Percentiles rank a stretch among this genome's conserved stretches.
Conservation (phyloP, 306 rosid genomes). For the Trifolium pratense region DNA sequence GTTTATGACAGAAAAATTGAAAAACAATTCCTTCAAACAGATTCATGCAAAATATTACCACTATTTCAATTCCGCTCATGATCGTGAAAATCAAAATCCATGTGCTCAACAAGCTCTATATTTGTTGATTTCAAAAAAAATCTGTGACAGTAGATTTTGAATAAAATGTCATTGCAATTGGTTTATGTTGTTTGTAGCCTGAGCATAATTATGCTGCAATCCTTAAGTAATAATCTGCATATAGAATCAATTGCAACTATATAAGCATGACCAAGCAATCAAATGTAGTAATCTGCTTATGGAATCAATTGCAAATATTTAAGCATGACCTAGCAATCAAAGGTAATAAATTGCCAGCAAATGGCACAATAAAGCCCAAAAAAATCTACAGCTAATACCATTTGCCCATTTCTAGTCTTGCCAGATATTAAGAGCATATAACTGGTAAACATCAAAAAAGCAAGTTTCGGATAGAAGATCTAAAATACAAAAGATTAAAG, state of each 20-base stretch:
- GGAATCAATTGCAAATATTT: conserved; percentile 17
- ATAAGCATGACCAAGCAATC: conserved; percentile 15
- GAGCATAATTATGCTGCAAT: not conserved
- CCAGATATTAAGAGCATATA: conserved; percentile 42
- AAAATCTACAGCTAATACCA: conserved; percentile 31
- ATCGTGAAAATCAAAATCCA: conserved; percentile 12
- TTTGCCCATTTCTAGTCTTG: conserved; percentile 38
- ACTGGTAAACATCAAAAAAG: conserved; percentile 38
- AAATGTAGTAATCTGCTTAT: conserved; percentile 19
- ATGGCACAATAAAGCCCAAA: conserved; percentile 20
- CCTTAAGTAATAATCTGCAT: conserved; percentile 7
- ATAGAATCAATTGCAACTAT: conserved; percentile 22
- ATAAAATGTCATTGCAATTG: not conserved
- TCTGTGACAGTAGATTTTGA: not conserved
- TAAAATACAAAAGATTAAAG: conserved; percentile 46
- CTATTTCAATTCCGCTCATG: not conserved
- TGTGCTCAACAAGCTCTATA: no score
- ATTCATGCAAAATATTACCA: not conserved
- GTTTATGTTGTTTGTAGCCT: not conserved
- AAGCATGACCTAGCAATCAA: conserved; percentile 25
- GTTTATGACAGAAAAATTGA: not conserved
- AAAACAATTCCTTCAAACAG: conserved; percentile 4
- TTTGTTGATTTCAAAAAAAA: no score
- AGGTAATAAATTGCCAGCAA: conserved; percentile 16
- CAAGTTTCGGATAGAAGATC: conserved; percentile 30